These are phyloP conservation scores for Fusarium sp. DNA, from an alignment of 2,329 filamentous ascomycete species.

Conservation along the genomic window DNA sequence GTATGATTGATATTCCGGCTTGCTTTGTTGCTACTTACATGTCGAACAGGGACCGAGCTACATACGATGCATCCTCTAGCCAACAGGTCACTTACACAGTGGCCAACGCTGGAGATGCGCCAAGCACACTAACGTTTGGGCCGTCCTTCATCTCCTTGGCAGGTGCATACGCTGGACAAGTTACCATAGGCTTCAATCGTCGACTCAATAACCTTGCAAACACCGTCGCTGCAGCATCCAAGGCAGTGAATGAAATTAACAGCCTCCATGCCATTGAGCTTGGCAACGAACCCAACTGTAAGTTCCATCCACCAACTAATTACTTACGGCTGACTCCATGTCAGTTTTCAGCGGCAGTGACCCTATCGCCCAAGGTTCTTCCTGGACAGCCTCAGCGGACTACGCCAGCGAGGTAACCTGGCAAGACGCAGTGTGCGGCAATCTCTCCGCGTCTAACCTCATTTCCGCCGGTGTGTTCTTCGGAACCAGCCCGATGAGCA, in stretches of 20 bases:
- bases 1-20: rapidly evolving
- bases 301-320: rapidly evolving
- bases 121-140: not conserved
- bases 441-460: not conserved
- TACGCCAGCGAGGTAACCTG: not conserved
- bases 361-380: not conserved
- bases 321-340: not conserved
- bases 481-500: not conserved
- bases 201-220: not conserved
- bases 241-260: not conserved
- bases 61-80: not conserved
- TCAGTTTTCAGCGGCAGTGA: not conserved
- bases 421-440: not conserved
- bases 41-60: not conserved
- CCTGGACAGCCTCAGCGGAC: not conserved
- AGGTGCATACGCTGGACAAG: not conserved
- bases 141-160: not conserved
- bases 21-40: not conserved
- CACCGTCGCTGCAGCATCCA: not conserved
- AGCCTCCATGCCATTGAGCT: not conserved
- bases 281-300: not conserved
- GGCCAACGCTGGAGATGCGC: not conserved
- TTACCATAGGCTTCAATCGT: not conserved
- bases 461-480: not conserved
- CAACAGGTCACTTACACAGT: not conserved